A percentile compares a stretch with the other conserved stretches of the same genome.
Conservation (phyloP, 2,329 filamentous ascomycete genomes). For the Calycina herbarum region DNA sequence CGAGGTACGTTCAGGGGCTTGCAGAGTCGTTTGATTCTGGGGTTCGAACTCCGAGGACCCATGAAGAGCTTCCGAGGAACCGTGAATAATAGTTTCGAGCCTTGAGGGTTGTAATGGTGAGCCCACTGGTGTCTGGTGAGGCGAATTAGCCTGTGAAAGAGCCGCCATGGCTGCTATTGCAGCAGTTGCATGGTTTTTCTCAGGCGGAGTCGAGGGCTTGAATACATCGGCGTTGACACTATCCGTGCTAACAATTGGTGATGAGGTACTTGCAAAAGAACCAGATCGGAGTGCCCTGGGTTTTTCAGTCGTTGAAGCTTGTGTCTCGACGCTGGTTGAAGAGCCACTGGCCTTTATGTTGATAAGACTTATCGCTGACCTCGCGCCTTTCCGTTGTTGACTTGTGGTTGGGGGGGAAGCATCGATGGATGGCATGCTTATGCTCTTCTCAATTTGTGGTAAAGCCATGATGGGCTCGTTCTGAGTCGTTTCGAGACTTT, state of each 20-base stretch:
- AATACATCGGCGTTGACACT: conserved; percentile 65
- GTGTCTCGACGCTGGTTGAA: conserved; percentile 51
- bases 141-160: conserved; percentile 56
- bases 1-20: conserved; percentile 24
- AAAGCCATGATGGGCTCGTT: conserved; percentile 41
- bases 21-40: conserved; percentile 37
- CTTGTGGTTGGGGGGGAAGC: conserved; percentile 43
- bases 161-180: conserved; percentile 69
- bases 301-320: conserved; percentile 42
- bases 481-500: conserved; percentile 37
- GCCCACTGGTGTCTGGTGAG: conserved; percentile 47
- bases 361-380: conserved; percentile 30
- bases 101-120: conserved; percentile 45
- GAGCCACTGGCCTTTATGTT: conserved; percentile 42
- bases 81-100: conserved; percentile 44
- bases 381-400: conserved; percentile 49
- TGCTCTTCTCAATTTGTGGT: conserved; percentile 56
- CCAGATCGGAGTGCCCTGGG: conserved; percentile 60
- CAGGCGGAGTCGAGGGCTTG: conserved; percentile 53
- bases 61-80: conserved; percentile 52
- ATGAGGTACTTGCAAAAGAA: conserved; percentile 62
- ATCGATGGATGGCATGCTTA: conserved; percentile 48
- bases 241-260: conserved; percentile 68
- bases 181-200: conserved; percentile 59
- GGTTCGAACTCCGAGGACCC: conserved; percentile 44